Evolutionary conservation across 257 asterid species (phyloP).

Genomic region (Rhazya stricta): DNA sequence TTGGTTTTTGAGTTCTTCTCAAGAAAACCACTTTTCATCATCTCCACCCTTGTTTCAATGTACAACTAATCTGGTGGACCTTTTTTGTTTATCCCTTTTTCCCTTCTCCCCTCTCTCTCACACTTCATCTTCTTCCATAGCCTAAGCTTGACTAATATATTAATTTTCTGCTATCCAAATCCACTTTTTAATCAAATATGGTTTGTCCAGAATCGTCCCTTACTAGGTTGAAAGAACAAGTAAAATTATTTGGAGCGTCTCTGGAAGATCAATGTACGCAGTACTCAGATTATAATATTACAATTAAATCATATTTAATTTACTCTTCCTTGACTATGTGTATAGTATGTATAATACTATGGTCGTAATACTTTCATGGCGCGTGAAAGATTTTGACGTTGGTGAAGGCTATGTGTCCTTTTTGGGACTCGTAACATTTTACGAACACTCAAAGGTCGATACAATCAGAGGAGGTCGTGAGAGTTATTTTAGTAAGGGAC

Average conservation of each 20-base stretch:
- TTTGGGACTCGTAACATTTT: too few relatives aligned
- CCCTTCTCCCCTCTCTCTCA: neutral
- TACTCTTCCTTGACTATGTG: too few relatives aligned
- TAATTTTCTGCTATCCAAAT: neutral
- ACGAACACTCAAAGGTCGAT: too few relatives aligned
- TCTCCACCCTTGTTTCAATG: slow-evolving; percentile 4
- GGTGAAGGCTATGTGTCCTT: too few relatives aligned
- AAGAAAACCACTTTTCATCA: slow-evolving; percentile 11
- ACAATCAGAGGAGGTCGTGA: too few relatives aligned
- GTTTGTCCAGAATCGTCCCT: neutral
- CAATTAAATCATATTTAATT: too few relatives aligned
- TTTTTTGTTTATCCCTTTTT: neutral
- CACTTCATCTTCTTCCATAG: neutral
- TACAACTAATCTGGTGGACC: slow-evolving; percentile 4
- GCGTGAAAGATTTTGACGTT: too few relatives aligned
- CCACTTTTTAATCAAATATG: neutral
- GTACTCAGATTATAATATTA: too few relatives aligned
- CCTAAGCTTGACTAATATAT: neutral
- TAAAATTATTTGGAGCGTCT: neutral
- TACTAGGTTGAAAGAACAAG: neutral
- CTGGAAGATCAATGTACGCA: too few relatives aligned
- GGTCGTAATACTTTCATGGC: too few relatives aligned
- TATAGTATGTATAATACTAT: too few relatives aligned
- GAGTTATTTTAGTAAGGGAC: too few relatives aligned
- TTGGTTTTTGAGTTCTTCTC: slow-evolving; percentile 1